Base-by-base conservation (phyloP, 1,284 basidiomycete species). In the Malassezia yamatoensis region DNA sequence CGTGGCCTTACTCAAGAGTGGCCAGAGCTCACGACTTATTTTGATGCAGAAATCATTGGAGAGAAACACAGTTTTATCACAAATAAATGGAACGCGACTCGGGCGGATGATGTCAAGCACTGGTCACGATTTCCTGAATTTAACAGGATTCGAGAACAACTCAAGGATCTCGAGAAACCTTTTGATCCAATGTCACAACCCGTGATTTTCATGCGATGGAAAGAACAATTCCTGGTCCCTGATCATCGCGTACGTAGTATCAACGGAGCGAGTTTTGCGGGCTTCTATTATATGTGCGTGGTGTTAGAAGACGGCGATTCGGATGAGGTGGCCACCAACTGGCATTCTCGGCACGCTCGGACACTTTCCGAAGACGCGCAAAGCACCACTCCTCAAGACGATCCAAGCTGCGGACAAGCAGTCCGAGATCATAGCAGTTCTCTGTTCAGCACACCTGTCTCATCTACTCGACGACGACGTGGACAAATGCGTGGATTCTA, bases 241-340 rank as follows among this genome's bases (percentile, higher is more conserved):
- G 88, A 93, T 75, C 88, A 93, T 76, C 82, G 85, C 56, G 88
- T 93, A 44, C 83, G 88, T 71, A 89, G 93, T 76, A 94, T 96
- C 75, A 89, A 83, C 67, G 91, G 91, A 32, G 91, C 91, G 5
- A 90, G 87, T 72, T 96, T 93, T 77, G 90, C 71, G n/a, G 63
- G 62, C 12, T 71, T 90, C 77, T 89, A 90, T 78, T 89, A 89
- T 70, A 82, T 88, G 63, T 86, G 86, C 70, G 83, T 88, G 39
- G 84, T 86, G 71, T 82, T 87, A 5, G 66, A 65, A 2, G 63
- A 66, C 39, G 54, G 56, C 39, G 62, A 18, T 10, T 5, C 20
- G 1, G 24, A 24, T 24, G 59, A 59, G 32, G 44, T 15, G 9
- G 15, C 46, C 20, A 6, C 6, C n/a, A 9, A 16, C 39, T 41